A percentile compares a stretch with the other conserved stretches of the same genome.
phyloP scores from a whole-genome alignment of 495 filamentous ascomycete species.

The Aspergillus wentii region DNA sequence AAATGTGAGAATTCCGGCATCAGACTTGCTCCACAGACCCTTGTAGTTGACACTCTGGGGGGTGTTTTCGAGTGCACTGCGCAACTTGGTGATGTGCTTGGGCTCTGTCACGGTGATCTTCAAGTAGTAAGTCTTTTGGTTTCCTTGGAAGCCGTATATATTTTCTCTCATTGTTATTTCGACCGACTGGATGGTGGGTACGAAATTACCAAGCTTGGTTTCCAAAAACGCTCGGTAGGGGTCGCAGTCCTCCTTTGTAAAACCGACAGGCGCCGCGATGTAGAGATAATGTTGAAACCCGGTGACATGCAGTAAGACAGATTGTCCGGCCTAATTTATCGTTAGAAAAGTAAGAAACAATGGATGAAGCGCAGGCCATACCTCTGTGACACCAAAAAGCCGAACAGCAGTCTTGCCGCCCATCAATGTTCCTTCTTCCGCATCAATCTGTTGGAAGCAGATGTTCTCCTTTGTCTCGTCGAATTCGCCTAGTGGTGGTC shows the following conservation, averaged over 20 bases:
- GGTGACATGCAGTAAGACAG: constrained; percentile 89
- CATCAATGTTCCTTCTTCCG: constrained; percentile 75
- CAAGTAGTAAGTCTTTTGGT: constrained; percentile 84
- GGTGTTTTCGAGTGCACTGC: constrained; percentile 66
- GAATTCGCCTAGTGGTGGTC: constrained; percentile 71
- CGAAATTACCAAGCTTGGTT: constrained; percentile 57
- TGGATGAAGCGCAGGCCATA: constrained; percentile 17
- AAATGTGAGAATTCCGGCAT: constrained; percentile 74
- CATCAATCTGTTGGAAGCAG: constrained; percentile 92
- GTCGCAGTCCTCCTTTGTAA: constrained; percentile 69
- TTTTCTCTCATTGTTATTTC: constrained; percentile 79
- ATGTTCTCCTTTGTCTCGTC: constrained; percentile 66
- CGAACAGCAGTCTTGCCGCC: constrained; percentile 72
- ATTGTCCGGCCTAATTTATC: constrained; percentile 65
- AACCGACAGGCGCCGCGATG: constrained; percentile 79
- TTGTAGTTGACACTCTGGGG: constrained; percentile 71
- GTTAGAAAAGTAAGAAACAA: constrained; percentile 7
- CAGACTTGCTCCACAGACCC: constrained; percentile 72
- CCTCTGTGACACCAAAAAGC: constrained; percentile 97
- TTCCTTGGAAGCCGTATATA: constrained; percentile 88
- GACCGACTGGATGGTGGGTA: constrained; percentile 65
- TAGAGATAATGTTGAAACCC: constrained; percentile 97
- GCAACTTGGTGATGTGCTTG: constrained; percentile 68
- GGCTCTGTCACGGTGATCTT: constrained; percentile 91
- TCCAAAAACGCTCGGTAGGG: constrained; percentile 76